These are phyloP conservation scores for Lolium rigidum DNA, from an alignment of 176 grass and related monocot genomes.

Conservation along the genomic window DNA sequence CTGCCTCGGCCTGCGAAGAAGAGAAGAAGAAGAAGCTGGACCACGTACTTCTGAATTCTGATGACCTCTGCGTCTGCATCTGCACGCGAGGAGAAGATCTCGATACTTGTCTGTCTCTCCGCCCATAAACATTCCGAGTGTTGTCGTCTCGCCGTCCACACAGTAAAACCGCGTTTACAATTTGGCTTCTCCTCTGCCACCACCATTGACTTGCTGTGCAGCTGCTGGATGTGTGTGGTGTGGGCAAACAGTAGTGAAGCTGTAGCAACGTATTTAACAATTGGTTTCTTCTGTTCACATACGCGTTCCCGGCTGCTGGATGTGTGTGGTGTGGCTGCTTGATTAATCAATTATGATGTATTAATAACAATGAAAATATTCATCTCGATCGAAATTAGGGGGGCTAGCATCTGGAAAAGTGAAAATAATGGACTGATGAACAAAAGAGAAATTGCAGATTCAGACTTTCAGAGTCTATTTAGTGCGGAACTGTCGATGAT, in stretches of 20 bases:
- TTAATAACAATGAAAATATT: not conserved
- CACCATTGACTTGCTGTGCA: conserved; percentile 16
- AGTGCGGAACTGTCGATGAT: too few relatives aligned
- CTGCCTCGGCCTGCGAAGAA: not conserved
- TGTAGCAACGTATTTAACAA: not conserved
- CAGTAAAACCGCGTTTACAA: conserved; percentile 24
- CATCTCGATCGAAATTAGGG: not conserved
- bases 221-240: not conserved
- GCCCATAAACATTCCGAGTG: conserved; percentile 83
- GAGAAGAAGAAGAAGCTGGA: not conserved
- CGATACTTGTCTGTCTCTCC: conserved; percentile 53
- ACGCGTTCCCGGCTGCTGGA: not conserved
- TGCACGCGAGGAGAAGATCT: conserved; percentile 25
- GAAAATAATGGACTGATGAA: not conserved
- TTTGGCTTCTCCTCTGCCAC: not conserved
- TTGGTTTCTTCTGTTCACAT: not conserved
- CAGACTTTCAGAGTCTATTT: not conserved
- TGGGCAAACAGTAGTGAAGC: not conserved
- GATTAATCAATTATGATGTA: not conserved
- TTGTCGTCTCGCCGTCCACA: conserved; percentile 32
- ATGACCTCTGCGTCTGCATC: not conserved
- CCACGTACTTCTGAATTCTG: conserved; percentile 12
- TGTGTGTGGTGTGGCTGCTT: too few relatives aligned
- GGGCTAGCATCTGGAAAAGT: not conserved
- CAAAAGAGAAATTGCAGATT: not conserved